Evolutionary conservation across 2,329 filamentous ascomycete genomes (phyloP).

Genomic region (Plenodomus tracheiphilus): DNA sequence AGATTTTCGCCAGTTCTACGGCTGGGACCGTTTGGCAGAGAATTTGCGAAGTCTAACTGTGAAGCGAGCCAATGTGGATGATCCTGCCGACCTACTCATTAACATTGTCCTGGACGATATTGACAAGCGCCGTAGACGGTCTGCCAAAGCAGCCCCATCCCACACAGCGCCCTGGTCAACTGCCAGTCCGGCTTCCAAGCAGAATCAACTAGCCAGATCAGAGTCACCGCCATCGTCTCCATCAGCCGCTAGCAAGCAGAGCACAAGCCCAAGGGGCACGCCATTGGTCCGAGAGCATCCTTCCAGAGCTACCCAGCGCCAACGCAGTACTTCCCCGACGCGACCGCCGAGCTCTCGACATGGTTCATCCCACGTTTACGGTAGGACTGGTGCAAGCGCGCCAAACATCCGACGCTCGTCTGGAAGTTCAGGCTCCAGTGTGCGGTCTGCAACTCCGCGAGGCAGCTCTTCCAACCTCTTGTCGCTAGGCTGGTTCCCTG

Average conservation of each 20-base stretch:
- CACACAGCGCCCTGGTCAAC: conserved; percentile 71
- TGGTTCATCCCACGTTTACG: conserved; percentile 64
- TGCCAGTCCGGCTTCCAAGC: conserved; percentile 65
- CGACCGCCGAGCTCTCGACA: conserved; percentile 77
- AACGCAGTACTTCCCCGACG: conserved; percentile 78
- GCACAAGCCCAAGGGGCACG: conserved; percentile 53
- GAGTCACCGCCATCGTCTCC: conserved; percentile 60
- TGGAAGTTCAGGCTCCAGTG: conserved; percentile 86
- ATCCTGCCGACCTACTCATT: conserved; percentile 85
- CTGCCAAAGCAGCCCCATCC: conserved; percentile 81
- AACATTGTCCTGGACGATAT: conserved; percentile 96
- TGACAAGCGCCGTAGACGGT: conserved; percentile 85
- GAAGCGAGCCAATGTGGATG: conserved; percentile 84
- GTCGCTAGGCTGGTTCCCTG: conserved; percentile 70
- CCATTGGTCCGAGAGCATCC: conserved; percentile 63
- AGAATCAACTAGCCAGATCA: conserved; percentile 69
- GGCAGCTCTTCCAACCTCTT: conserved; percentile 80
- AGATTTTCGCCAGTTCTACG: conserved; percentile 95
- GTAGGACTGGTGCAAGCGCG: conserved; percentile 53
- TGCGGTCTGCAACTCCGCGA: conserved; percentile 56
- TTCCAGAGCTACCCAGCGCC: conserved; percentile 49
- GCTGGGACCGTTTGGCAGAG: conserved; percentile 92
- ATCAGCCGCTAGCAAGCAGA: conserved; percentile 46
- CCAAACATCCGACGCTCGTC: conserved; percentile 86
- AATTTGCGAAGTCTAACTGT: conserved; percentile 87